Evolutionary conservation across 2,329 filamentous ascomycete species (phyloP), one percentile per base, ranked within the genome.

Genomic region (Claviceps capensis): DNA sequence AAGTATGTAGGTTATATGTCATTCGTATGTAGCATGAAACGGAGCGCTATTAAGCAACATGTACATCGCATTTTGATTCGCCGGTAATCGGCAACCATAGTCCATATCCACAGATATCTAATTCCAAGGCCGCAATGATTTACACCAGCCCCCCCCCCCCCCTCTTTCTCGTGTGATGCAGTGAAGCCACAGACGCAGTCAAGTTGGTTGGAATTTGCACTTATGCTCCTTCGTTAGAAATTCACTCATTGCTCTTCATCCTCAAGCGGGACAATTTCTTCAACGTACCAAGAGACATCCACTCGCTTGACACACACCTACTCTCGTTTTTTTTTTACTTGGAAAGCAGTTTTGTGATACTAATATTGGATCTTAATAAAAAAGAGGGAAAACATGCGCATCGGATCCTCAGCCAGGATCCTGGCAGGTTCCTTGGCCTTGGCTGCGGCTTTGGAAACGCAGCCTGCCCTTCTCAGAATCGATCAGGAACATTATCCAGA

Each of bases 401-500:
- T 53, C n/a, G 42, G 23, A 43, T 41, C 47, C 9, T 40, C 41
- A n/a, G 22, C 41, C 11, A 46, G 23, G 43, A 37, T 53, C 34
- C 48, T 53, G 9, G 36, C 42, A 23, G 47, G 42, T 26, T 50
- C 2, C n/a, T 26, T 53, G 14, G 23, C 19, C 41, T 36, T 37
- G 16, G 51, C 40, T 23, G n/a, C 46, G 13, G 42, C 47, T 34
- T 30, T 49, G 14, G 52, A 47, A 22, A 38, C 37, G 8, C 46
- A 49, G 11, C 16, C 45, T 36, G 49, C 41, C 14, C 34, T 49
- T 14, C 36, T 52, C 17, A 49, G 30, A 30, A 45, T 47, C 8
- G 49, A 51, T 14, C n/a, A 30, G 13, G 36, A 48, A 7, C 13
- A 42, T 7, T 54, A 47, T 34, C 52, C 52, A 8, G 52, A 54